phyloP scores from a whole-genome alignment of 23 red algal species.

The Agarophyton chilense region DNA sequence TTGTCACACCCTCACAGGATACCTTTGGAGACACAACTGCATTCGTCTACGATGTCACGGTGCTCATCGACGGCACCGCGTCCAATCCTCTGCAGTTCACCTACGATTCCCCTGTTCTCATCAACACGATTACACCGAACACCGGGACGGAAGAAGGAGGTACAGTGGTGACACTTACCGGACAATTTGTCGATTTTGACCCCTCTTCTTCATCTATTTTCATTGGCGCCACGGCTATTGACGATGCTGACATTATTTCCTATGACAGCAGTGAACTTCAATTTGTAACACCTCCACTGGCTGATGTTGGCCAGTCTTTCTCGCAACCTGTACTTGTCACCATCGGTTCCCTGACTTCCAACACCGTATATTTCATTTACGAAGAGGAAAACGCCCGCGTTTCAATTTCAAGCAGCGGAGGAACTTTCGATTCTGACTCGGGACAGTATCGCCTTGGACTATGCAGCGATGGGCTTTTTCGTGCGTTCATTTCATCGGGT shows the following conservation, averaged over 20 bases:
- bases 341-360: slow-evolving; percentile 30
- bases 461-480: slow-evolving; percentile 59
- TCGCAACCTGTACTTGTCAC: slow-evolving; percentile 29
- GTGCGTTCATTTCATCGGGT: slow-evolving; percentile 26
- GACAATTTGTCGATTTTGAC: slow-evolving; percentile 60
- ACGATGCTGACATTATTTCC: slow-evolving; percentile 1
- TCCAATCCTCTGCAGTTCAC: slow-evolving; percentile 44
- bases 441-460: slow-evolving; percentile 36
- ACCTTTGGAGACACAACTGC: slow-evolving; percentile 19
- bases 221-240: slow-evolving; percentile 7
- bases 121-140: slow-evolving; percentile 36
- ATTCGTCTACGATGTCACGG: slow-evolving; percentile 32
- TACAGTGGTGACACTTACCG: slow-evolving; percentile 56
- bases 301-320: slow-evolving; percentile 34
- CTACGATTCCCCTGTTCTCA: slow-evolving; percentile 30
- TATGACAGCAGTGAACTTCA: slow-evolving; percentile 28
- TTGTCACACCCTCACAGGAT: slow-evolving; percentile 28
- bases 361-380: slow-evolving; percentile 50
- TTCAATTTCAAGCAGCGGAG: slow-evolving; percentile 27
- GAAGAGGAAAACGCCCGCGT: slow-evolving; percentile 14
- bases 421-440: slow-evolving; percentile 34
- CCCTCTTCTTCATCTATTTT: slow-evolving; percentile 7
- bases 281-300: slow-evolving; percentile 53
- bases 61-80: slow-evolving; percentile 10
- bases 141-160: slow-evolving; percentile 56